A percentile compares a stretch with the other conserved stretches of the same genome.
Evolutionary conservation across 2,329 filamentous ascomycete species (phyloP).

Genomic region (Apiospora phragmitis): DNA sequence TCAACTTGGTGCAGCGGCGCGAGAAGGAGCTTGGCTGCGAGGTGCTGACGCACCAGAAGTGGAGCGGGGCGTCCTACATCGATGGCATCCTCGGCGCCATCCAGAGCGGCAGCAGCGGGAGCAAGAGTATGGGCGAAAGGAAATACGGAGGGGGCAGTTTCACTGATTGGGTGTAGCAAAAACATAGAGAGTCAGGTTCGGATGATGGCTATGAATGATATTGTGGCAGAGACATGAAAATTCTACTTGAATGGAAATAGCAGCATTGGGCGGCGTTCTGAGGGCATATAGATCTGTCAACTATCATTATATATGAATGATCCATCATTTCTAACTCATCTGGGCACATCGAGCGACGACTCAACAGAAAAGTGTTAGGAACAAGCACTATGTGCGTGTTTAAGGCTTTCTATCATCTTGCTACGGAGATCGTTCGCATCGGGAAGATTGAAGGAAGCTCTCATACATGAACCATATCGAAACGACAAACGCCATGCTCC

Average conservation of each 20-base stretch:
- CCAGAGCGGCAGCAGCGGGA: conserved; percentile 86
- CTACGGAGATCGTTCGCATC: neutral
- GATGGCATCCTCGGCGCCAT: conserved; percentile 89
- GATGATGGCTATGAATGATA: neutral
- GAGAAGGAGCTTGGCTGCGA: conserved; percentile 92
- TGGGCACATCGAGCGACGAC: neutral
- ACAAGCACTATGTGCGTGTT: neutral
- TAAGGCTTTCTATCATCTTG: neutral
- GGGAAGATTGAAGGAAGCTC: neutral
- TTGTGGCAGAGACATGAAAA: too few species aligned
- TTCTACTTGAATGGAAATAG: neutral
- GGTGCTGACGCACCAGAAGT: conserved; percentile 93
- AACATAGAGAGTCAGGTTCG: neutral
- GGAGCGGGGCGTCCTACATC: conserved; percentile 70
- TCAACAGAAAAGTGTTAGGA: neutral
- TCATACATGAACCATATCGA: neutral
- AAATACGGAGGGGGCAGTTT: conserved; percentile 79
- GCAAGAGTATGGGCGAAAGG: conserved; percentile 94
- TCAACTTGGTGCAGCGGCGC: conserved; percentile 84
- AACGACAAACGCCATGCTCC: conserved; percentile 5
- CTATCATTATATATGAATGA: neutral
- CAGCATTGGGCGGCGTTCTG: conserved; percentile 14
- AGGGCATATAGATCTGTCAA: neutral
- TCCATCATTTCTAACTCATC: neutral
- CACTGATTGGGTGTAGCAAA: conserved; percentile 16